Evolutionary conservation across 352 stramenopile species (phyloP), one percentile per base, ranked within the genome.

Genomic region (Pythium rhizo-oryzae): DNA sequence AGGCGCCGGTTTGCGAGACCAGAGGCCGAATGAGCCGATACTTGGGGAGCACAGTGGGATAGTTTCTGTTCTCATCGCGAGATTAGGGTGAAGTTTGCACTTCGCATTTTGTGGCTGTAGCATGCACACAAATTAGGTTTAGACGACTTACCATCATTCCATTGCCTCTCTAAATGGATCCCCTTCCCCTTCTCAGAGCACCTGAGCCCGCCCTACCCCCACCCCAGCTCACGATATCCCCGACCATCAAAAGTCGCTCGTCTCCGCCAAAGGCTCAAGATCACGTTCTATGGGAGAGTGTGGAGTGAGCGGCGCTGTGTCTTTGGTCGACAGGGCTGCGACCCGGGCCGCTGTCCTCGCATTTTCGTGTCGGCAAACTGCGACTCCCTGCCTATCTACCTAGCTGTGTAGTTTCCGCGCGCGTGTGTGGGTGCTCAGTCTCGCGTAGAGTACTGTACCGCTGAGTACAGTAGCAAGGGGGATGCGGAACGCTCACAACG

Each of bases 21-120:
- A 50, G 1, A 50, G 19, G 43, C 18, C 30, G 56, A 56, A 41
- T 63, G 24, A 43, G 28, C 56, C 19, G 16, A 23, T 9, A 44
- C 51, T 52, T 30, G 30, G 15, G n/a, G n/a, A 18, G 2, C 19
- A 65, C 13, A 55, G 58, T 65, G 58, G 58, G 58, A 65, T 57
- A 12, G 39, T 47, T 61, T 61, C 58, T 65, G 58, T 65, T 65
- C 58, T 65, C 30, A 21, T 23, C 33, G 16, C 19, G 58, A 21
- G 58, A 37, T 57, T 57, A 57, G 58, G 58, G 58, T 11, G 18
- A n/a, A 51, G 16, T 47, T n/a, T 13, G 4, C 44, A 65, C 58
- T 65, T 65, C 58, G 25, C n/a, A 28, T 25, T 57, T 65, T 57
- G 58, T 65, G 58, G 58, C 58, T 65, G 44, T 13, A 33, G 28